These are phyloP conservation scores for Pisolithus orientalis DNA, from an alignment of 768 basidiomycete genomes.

Conservation along the genomic window DNA sequence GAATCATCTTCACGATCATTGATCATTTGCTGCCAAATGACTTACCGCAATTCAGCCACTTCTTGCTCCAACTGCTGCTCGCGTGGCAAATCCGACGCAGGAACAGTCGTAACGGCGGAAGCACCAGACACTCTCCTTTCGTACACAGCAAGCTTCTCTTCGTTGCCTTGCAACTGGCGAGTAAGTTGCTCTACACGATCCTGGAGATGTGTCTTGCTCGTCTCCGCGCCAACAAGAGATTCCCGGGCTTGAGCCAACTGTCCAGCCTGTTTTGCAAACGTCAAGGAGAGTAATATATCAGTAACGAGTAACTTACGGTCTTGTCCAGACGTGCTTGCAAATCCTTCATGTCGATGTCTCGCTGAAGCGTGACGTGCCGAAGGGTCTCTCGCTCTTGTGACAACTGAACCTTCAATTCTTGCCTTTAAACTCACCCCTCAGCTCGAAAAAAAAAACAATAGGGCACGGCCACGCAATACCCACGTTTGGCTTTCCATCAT, in stretches of 20 bases:
- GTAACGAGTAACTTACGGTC: constrained; percentile 38
- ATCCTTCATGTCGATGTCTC: constrained; percentile 75
- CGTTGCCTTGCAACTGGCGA: constrained; percentile 65
- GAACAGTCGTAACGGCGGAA: constrained; percentile 25
- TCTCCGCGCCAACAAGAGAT: constrained; percentile 63
- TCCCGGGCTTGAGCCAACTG: constrained; percentile 68
- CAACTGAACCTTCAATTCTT: constrained; percentile 67
- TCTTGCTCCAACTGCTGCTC: constrained; percentile 82
- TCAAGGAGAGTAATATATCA: constrained; percentile 6
- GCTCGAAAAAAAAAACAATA: not conserved
- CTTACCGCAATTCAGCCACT: constrained; percentile 78
- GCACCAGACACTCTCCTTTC: constrained; percentile 51
- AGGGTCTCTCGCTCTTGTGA: constrained; percentile 66
- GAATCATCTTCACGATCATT: not conserved
- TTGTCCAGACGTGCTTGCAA: constrained; percentile 68
- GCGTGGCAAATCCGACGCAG: constrained; percentile 44
- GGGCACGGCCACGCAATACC: constrained; percentile 16
- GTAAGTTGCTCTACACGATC: constrained; percentile 44
- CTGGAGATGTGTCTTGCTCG: constrained; percentile 73
- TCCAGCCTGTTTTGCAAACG: constrained; percentile 37
- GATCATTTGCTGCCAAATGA: not conserved
- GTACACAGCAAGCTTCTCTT: constrained; percentile 84
- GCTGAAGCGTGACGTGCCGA: constrained; percentile 72
- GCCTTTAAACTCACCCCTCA: constrained; percentile 35
- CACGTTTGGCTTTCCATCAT: constrained; percentile 77